Percentiles rank a stretch among this genome's conserved stretches.
phyloP scores from a whole-genome alignment of 2,329 filamentous ascomycete species.

The Aspergillus novofumigatus region DNA sequence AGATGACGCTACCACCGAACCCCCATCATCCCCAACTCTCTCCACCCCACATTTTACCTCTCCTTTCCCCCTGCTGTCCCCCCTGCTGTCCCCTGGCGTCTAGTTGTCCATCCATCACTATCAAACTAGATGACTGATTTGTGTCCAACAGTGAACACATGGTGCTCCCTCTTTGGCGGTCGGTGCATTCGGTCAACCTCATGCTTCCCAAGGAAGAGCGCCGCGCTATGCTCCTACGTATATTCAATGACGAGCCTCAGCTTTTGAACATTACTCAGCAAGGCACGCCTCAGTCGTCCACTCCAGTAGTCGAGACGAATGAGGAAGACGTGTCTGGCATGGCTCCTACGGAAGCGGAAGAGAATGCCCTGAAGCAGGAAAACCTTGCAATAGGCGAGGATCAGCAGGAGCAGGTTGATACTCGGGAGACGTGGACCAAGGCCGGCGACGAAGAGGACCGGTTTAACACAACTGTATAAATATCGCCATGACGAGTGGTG shows the following conservation, averaged over 20 bases:
- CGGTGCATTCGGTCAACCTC: conserved; percentile 83
- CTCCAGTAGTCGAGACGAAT: conserved; percentile 10
- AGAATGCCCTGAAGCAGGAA: conserved; percentile 35
- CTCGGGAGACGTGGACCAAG: conserved; percentile 42
- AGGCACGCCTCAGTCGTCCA: conserved; percentile 11
- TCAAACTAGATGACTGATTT: conserved; percentile 15
- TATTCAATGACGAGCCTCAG: conserved; percentile 86
- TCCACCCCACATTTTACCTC: conserved; percentile 1
- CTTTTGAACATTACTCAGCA: conserved; percentile 59
- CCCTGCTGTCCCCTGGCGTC: too few species aligned
- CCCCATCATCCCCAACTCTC: background rate
- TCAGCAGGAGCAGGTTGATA: conserved; percentile 39
- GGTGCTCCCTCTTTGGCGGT: conserved; percentile 91
- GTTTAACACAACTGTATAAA: conserved; percentile 46
- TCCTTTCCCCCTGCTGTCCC: conserved; percentile 6
- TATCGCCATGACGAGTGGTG: conserved; percentile 1
- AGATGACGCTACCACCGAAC: too few species aligned
- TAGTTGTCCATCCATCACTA: too few species aligned
- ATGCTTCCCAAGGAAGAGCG: conserved; percentile 98
- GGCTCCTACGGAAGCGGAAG: conserved; percentile 27
- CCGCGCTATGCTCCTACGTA: conserved; percentile 80
- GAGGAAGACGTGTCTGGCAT: conserved; percentile 10
- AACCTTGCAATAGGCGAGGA: conserved; percentile 37
- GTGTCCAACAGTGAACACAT: conserved; percentile 60
- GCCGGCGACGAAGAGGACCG: conserved; percentile 44